These are phyloP conservation scores for Copromyces sp. DNA, from an alignment of 495 filamentous ascomycete genomes.

Conservation along the genomic window DNA sequence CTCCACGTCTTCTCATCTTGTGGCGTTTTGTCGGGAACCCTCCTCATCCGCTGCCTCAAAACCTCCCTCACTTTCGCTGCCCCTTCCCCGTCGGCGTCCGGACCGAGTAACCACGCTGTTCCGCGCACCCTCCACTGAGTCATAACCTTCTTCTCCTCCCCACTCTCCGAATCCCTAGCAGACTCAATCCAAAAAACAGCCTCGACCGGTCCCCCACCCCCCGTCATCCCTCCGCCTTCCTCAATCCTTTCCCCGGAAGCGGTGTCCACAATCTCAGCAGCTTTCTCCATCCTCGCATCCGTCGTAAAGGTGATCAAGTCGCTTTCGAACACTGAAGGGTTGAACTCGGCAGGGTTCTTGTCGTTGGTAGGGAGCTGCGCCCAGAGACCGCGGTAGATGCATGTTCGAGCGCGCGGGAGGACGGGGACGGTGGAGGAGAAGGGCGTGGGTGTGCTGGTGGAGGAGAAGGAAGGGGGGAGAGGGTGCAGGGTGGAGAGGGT, in stretches of 20 bases:
- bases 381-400: constrained; percentile 76
- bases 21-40: constrained; percentile 8
- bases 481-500: constrained; percentile 56
- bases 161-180: constrained; percentile 24
- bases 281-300: constrained; percentile 78
- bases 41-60: constrained; percentile 40
- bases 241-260: neutral
- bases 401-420: constrained; percentile 38
- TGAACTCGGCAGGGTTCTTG: constrained; percentile 50
- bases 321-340: constrained; percentile 57
- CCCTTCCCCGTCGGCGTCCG: constrained; percentile 44
- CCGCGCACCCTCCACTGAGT: constrained; percentile 84
- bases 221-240: constrained; percentile 30
- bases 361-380: constrained; percentile 56
- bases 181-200: constrained; percentile 69
- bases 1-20: constrained; percentile 39
- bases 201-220: constrained; percentile 63
- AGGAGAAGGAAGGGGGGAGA: constrained; percentile 8
- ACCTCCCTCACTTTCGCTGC: constrained; percentile 33
- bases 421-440: neutral
- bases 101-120: constrained; percentile 53
- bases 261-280: constrained; percentile 50
- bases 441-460: neutral
- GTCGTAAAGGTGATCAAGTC: constrained; percentile 79
- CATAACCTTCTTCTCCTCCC: constrained; percentile 5